A percentile compares a stretch with the other conserved stretches of the same genome.
Evolutionary conservation across 1,139 yeast species (phyloP).

Genomic region (Magnusiomyces ingens): DNA sequence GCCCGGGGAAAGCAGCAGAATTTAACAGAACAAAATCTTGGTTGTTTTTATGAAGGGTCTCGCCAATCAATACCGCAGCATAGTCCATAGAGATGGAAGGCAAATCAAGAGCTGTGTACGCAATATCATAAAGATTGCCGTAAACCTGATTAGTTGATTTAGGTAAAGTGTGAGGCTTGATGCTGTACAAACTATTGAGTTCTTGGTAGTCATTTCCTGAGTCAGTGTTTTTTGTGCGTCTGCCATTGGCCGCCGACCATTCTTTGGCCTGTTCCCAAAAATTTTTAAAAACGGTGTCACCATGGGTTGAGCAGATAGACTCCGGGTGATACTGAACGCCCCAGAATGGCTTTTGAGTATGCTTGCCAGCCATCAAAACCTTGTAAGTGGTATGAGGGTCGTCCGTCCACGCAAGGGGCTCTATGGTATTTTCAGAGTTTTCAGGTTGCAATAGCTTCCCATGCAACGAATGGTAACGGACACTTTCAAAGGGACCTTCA

Average conservation of each 20-base stretch:
- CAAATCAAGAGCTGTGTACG: not conserved
- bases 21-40: conserved; percentile 54
- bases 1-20: conserved; percentile 75
- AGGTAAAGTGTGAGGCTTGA: conserved; percentile 22
- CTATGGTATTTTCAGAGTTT: conserved; percentile 21
- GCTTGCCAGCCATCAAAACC: conserved; percentile 75
- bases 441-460: conserved; percentile 32
- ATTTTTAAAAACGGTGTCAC: conserved; percentile 51
- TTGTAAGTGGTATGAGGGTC: conserved; percentile 23
- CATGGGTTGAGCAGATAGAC: conserved; percentile 73
- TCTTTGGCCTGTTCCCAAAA: conserved; percentile 51
- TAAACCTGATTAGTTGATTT: not conserved
- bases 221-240: conserved; percentile 6
- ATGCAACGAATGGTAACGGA: conserved; percentile 82
- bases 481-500: conserved; percentile 48
- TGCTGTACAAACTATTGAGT: conserved; percentile 19
- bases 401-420: conserved; percentile 21
- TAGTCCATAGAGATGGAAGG: conserved; percentile 6
- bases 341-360: conserved; percentile 57
- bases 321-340: conserved; percentile 99
- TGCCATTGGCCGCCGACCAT: conserved; percentile 16
- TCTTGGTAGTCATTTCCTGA: conserved; percentile 13
- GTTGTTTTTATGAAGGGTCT: conserved; percentile 30
- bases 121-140: not conserved
- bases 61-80: conserved; percentile 44